A percentile compares a stretch with the other conserved stretches of the same genome.
Evolutionary conservation across 1,139 yeast genomes (phyloP).

Genomic region (Debaryomycetaceae sp.): DNA sequence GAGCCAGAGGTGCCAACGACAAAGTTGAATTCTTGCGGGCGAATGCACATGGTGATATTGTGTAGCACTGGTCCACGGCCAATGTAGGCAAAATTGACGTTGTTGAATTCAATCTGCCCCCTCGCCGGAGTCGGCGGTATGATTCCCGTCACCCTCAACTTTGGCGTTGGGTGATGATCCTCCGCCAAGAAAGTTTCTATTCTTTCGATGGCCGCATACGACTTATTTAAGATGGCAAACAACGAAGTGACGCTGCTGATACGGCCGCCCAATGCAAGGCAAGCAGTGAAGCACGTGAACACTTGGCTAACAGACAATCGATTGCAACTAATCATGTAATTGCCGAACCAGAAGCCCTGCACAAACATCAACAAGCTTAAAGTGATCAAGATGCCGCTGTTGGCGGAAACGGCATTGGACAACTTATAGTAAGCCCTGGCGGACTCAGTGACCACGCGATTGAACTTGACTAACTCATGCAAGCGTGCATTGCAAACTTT

Average conservation of each 20-base stretch:
- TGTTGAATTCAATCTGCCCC: constrained; percentile 47
- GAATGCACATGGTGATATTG: constrained; percentile 25
- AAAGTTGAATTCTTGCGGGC: constrained; percentile 41
- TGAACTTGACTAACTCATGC: constrained; percentile 46
- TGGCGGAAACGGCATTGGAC: constrained; percentile 49
- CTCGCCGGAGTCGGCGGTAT: constrained; percentile 14
- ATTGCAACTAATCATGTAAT: constrained; percentile 51
- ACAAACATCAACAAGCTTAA: constrained; percentile 72
- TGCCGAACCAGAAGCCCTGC: constrained; percentile 91
- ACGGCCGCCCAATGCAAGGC: constrained; percentile 63
- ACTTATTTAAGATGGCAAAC: constrained; percentile 55
- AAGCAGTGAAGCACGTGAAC: constrained; percentile 78
- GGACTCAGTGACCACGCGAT: constrained; percentile 34
- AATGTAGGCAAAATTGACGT: constrained; percentile 55
- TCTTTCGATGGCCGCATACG: constrained; percentile 53
- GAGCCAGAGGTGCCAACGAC: constrained; percentile 86
- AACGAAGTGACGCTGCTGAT: constrained; percentile 50
- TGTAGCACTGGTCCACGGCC: neutral
- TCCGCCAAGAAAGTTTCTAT: constrained; percentile 21
- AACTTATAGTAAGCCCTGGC: constrained; percentile 44
- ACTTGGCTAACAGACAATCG: constrained; percentile 56
- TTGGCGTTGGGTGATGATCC: neutral
- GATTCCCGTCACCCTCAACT: constrained; percentile 2
- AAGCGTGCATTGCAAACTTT: constrained; percentile 57
- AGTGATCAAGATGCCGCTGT: constrained; percentile 53